Evolutionary conservation across 148 eudicot genomes (phyloP), one percentile per base, ranked within the genome.

Genomic region (Rhododendron griersonianum): DNA sequence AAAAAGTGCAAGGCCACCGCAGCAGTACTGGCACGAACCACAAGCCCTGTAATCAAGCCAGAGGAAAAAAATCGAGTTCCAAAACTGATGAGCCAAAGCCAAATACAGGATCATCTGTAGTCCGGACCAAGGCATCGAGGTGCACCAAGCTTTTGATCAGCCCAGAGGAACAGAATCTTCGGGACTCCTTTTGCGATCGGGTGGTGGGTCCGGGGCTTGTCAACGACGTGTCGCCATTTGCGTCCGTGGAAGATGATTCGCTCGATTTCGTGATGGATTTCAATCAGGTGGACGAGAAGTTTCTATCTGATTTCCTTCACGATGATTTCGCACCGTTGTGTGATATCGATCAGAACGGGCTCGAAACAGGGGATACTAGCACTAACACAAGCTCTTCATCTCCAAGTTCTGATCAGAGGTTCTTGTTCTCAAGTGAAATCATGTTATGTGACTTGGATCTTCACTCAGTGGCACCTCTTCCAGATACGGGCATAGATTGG

Each of bases 221-320:
- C 16, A 1, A 7, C 0, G 47, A n/a, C 0, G 45, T 44, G 28
- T 50, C 47, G 33, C 33, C 10, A 0, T 86, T 63, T 11, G 11
- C 7, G 18, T 4, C 23, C 30, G 15, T 15, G 14, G 71, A 69
- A 7, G n/a, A 35, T 10, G 14, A 65, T 33, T 19, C 84, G 6
- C 47, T 23, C 35, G 81, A 80, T 33, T 44, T 79, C 80, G 2
- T 10, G 10, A 28, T 87, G 55, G 61, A 81, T 74, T 63, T 69
- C 75, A 35, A 85, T 71, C 76, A 71, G 10, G 47, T 57, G 82
- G 87, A 84, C 21, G 87, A 87, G 35, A 74, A 75, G 11, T 87
- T 87, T 15, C 37, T 84, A 1, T 71, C 87, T 0, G 81, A 80
- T 80, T 44, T 71, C 3, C 81, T 84, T 18, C 41, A 57, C 30